A percentile compares a stretch with the other conserved stretches of the same genome.
These are phyloP conservation scores for Boletus eberwhitei DNA, from an alignment of 768 basidiomycete genomes.

Conservation along the genomic window DNA sequence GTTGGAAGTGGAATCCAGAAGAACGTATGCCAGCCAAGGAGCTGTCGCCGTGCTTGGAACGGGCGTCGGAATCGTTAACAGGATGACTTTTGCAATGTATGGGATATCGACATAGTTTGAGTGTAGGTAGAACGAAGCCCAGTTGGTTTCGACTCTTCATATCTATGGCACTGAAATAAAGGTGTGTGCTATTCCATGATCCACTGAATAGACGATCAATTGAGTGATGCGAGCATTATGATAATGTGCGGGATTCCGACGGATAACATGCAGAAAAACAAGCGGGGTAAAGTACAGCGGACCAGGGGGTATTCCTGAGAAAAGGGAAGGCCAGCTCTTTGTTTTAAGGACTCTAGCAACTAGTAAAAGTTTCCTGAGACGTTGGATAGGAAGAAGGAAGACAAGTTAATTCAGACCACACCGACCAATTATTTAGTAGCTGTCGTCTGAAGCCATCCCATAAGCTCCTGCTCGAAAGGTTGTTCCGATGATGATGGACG, in stretches of 20 bases:
- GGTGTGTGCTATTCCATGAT: constrained; percentile 3
- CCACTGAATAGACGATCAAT: constrained; percentile 19
- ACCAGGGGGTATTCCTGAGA: constrained; percentile 38
- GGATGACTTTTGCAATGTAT: not conserved
- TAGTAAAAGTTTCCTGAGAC: constrained; percentile 19
- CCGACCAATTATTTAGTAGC: constrained; percentile 28
- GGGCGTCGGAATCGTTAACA: not conserved
- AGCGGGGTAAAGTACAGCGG: constrained; percentile 41
- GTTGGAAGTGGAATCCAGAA: constrained; percentile 42
- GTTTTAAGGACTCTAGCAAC: constrained; percentile 29
- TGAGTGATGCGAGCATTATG: constrained; percentile 38
- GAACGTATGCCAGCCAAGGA: constrained; percentile 41
- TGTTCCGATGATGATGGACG: constrained; percentile 33
- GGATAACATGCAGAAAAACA: constrained; percentile 36
- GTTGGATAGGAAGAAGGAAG: constrained; percentile 6
- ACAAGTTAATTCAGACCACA: constrained; percentile 13
- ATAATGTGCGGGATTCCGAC: constrained; percentile 34
- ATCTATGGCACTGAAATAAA: not conserved
- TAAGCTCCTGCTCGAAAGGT: constrained; percentile 36
- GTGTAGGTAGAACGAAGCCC: not conserved
- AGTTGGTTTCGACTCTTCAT: not conserved
- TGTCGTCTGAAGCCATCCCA: constrained; percentile 37
- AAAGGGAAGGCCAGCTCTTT: constrained; percentile 36
- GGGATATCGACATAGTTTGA: not conserved
- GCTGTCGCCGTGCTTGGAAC: constrained; percentile 23